Evolutionary conservation across 495 filamentous ascomycete genomes (phyloP), one percentile per base, ranked within the genome.

Genomic region (Aspergillus haitiensis): DNA sequence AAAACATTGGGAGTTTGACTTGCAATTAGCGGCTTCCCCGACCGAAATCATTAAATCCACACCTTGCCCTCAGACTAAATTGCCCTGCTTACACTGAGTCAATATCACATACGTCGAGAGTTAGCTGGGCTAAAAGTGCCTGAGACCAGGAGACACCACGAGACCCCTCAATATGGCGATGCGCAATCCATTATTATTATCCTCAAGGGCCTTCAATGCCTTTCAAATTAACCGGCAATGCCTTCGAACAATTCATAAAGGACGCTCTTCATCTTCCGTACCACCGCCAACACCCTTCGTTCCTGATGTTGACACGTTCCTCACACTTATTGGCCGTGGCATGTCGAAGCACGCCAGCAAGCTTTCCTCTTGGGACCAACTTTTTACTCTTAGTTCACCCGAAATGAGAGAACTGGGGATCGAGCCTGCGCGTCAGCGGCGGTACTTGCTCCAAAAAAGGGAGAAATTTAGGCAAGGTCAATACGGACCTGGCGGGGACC

Each of bases 221-320:
- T 51, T 70, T 32, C 60, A 58, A 9, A 58, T 71, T 31, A 66
- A 68, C 47, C 65, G 59, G 36, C 69, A 73, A 69, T 72, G 64
- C 51, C 57, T 75, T 37, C 73, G 75, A 56, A 64, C 63, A 11
- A 56, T 78, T 21, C 72, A 76, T 56, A 68, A 70, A 48, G 68
- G 68, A 7, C 21, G 52, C 0, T 15, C 58, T 9, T 9, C 52
- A 10, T 63, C 65, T n/a, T 54, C 69, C 3, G 77, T 93, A 49
- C 93, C 93, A 3, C 55, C 75, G 8, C 85, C 91, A 5, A 97
- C 88, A 8, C 87, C 89, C 10, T 91, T 93, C 67, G 86, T 97
- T 50, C 94, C 94, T 10, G 88, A 98, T 67, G 83, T 89, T 54
- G 91, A 81, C 58, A 97, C 92, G 51, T 98, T 98, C 77, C 89